Evolutionary conservation across 106 monocot genomes (phyloP), one percentile per base, ranked within the genome.

Genomic region (Dendrobium chrysotoxum): DNA sequence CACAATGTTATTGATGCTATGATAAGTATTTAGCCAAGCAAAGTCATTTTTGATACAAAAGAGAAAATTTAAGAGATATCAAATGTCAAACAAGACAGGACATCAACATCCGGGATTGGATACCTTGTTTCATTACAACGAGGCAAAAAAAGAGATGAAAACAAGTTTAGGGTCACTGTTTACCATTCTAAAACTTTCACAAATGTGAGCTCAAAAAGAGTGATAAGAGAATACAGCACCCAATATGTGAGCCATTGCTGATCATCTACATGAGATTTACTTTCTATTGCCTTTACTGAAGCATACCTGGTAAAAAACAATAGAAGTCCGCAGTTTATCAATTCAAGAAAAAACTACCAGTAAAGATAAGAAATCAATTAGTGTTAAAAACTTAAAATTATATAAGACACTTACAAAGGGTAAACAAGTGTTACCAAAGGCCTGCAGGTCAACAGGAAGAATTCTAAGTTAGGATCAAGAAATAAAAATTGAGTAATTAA

Each of bases 171-270:
- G 8, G 42, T 5, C 18, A 47, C 31, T 18, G 11, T 75, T 18
- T 90, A 94, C 96, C 93, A 90, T 86, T 94, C 90, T 30, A 97
- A 67, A 15, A 90, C 74, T 74, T 85, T 92, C 26, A 85, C 86
- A 86, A 92, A 92, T 57, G 89, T 92, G 54, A 92, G 87, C 85
- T 92, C 92, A 82, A 92, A 84, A 35, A 92, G 87, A 65, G 92
- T 92, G 28, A 89, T 84, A 35, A 89, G 28, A 23, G 92, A 92
- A 83, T 92, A 87, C 47, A 92, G 40, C 77, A 97, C 96, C 96
- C 96, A 94, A 55, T 97, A 94, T 74, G 94, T 94, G 76, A 97
- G 94, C 96, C 96, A 97, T 84, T 97, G 96, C 61, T 92, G 92
- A 85, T 97, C 96, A 79, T 97, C 96, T 20, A 86, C 84, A 57